Conservation (phyloP, 495 filamentous ascomycete genomes). For the Chaetomium cochliodes region DNA sequence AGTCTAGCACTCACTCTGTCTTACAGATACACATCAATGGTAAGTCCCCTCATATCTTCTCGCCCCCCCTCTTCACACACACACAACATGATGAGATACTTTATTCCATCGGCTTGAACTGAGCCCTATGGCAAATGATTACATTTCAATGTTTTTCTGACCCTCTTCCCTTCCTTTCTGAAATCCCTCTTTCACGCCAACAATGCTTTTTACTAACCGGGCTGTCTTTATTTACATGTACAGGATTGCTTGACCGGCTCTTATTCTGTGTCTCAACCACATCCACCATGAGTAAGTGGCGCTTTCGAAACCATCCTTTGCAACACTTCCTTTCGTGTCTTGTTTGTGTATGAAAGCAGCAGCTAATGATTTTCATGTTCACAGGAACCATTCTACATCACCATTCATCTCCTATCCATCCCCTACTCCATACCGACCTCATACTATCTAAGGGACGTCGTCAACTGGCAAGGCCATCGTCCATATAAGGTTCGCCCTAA, state of each 20-base stretch:
- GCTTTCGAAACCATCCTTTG: not conserved
- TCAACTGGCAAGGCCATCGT: not conserved
- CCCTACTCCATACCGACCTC: not conserved
- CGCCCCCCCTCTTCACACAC: not conserved
- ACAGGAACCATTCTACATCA: not conserved
- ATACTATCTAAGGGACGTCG: not conserved
- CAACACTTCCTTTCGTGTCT: not conserved
- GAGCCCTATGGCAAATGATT: not conserved
- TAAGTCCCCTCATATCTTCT: not conserved
- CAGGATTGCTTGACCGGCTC: not conserved
- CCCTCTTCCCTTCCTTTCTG: not conserved
- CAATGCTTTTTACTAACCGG: not conserved
- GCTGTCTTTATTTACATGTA: not conserved
- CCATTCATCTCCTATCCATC: not conserved
- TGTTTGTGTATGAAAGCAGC: not conserved
- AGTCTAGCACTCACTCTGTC: not conserved
- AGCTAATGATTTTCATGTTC: not conserved
- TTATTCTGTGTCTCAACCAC: not conserved
- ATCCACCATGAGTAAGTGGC: not conserved
- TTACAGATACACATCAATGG: not conserved
- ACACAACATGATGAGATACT: not conserved
- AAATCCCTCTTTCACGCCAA: not conserved
- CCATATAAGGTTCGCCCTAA: conserved; percentile 7
- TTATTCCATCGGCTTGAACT: not conserved
- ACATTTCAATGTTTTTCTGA: too few species aligned